Conservation (phyloP, 169 alveolate species). For the Plasmodium vivax region DNA sequence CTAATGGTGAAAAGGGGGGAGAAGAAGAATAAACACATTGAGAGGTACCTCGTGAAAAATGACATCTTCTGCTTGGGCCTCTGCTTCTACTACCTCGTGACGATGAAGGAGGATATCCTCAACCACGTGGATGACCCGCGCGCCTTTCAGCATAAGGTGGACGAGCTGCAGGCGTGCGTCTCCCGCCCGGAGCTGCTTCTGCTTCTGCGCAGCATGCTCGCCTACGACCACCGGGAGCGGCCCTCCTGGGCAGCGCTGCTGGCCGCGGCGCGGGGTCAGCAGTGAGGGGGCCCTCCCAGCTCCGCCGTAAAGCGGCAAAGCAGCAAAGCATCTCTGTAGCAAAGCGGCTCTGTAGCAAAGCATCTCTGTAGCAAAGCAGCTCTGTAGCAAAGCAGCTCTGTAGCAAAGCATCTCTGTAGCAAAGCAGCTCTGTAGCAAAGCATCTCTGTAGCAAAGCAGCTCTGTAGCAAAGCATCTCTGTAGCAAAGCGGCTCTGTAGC, state of each 20-base stretch:
- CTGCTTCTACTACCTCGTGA: conserved; percentile 50
- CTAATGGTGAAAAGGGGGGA: neutral
- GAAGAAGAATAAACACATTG: conserved; percentile 25
- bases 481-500: no score
- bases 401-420: no score
- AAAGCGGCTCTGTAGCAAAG: no score
- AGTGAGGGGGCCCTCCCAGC: neutral
- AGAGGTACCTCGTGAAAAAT: conserved; percentile 24
- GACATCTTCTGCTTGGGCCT: conserved; percentile 61
- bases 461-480: no score
- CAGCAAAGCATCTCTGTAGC: no score
- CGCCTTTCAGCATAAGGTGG: conserved; percentile 22
- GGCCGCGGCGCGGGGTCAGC: neutral
- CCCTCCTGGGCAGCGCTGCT: conserved; percentile 17
- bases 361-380: no score
- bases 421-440: no score
- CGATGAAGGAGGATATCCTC: conserved; percentile 55
- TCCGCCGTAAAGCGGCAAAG: no score
- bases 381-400: no score
- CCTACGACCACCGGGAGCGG: conserved; percentile 24
- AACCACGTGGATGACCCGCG: conserved; percentile 10
- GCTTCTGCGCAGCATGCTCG: conserved; percentile 21
- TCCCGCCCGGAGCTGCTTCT: conserved; percentile 14
- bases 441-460: no score
- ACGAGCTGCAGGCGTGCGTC: neutral